Percentiles rank a stretch among this genome's conserved stretches.
Conservation (phyloP, 208 protist species). For the Leishmania martiniquensis region DNA sequence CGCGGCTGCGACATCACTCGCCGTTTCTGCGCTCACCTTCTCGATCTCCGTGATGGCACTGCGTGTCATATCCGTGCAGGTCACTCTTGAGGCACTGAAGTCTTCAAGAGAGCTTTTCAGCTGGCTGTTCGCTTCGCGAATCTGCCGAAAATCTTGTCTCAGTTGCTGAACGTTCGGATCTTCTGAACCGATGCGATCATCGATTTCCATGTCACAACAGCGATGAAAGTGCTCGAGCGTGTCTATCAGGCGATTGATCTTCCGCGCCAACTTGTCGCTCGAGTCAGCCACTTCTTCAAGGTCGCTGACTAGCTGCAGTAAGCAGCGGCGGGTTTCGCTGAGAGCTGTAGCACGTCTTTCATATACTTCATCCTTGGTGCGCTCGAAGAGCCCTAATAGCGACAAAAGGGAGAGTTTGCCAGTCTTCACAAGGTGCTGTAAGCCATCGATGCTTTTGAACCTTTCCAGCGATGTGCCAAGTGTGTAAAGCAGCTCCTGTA, state of each 20-base stretch:
- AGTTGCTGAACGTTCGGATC: constrained; percentile 22
- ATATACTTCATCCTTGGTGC: constrained; percentile 56
- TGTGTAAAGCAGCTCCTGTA: constrained; percentile 52
- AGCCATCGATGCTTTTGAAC: constrained; percentile 45
- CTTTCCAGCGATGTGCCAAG: constrained; percentile 43
- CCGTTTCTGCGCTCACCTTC: constrained; percentile 31
- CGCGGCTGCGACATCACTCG: constrained; percentile 29
- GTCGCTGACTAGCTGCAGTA: constrained; percentile 48
- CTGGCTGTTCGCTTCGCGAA: constrained; percentile 30
- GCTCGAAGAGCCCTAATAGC: constrained; percentile 63
- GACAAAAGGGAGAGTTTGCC: constrained; percentile 59
- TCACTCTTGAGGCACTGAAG: constrained; percentile 33
- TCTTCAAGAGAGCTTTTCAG: constrained; percentile 32
- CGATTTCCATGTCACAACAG: constrained; percentile 57
- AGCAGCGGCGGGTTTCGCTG: constrained; percentile 38
- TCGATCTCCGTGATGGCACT: constrained; percentile 44
- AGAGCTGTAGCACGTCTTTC: constrained; percentile 42
- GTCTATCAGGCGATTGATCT: constrained; percentile 39
- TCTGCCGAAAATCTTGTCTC: constrained; percentile 28
- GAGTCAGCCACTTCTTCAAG: constrained; percentile 39
- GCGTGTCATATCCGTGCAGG: constrained; percentile 40
- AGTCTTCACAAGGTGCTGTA: constrained; percentile 40
- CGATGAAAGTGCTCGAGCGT: constrained; percentile 53
- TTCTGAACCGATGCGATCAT: constrained; percentile 14
- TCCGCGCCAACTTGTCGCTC: constrained; percentile 29